Conservation (phyloP, 495 filamentous ascomycete genomes). For the Trichoderma virens region DNA sequence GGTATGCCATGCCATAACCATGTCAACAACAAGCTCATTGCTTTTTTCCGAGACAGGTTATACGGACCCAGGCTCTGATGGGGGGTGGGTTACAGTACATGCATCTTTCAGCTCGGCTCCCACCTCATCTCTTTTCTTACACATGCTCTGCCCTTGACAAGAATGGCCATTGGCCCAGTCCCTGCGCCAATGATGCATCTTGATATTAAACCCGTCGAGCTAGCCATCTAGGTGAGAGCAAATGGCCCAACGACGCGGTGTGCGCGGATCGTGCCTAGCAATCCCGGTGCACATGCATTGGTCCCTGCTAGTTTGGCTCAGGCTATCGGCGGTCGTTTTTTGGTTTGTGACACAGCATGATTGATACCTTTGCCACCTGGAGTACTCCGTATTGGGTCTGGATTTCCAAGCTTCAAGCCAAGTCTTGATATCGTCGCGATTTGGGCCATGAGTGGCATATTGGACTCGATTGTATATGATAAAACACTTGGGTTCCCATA, state of each 20-base stretch:
- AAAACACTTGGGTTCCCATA: too few species aligned
- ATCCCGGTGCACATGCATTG: not conserved
- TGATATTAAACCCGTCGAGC: constrained; percentile 1
- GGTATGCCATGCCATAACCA: not conserved
- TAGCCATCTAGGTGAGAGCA: not conserved
- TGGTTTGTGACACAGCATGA: not conserved
- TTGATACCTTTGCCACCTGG: too few species aligned
- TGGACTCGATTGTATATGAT: too few species aligned
- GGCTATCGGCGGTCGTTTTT: not conserved
- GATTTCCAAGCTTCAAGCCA: too few species aligned
- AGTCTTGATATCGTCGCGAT: too few species aligned
- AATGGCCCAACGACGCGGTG: not conserved
- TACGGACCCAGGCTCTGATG: not conserved
- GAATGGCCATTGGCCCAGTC: not conserved
- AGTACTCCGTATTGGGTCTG: too few species aligned
- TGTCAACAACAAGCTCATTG: not conserved
- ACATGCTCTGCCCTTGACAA: not conserved
- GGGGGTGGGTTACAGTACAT: not conserved
- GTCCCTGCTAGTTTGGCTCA: not conserved
- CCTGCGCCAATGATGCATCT: not conserved
- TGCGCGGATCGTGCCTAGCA: not conserved
- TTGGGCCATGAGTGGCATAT: too few species aligned
- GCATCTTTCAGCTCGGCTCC: not conserved
- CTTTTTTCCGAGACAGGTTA: not conserved
- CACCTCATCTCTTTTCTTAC: not conserved